Base-by-base conservation (phyloP, 306 rosid genomes). In the Comarum palustre region DNA sequence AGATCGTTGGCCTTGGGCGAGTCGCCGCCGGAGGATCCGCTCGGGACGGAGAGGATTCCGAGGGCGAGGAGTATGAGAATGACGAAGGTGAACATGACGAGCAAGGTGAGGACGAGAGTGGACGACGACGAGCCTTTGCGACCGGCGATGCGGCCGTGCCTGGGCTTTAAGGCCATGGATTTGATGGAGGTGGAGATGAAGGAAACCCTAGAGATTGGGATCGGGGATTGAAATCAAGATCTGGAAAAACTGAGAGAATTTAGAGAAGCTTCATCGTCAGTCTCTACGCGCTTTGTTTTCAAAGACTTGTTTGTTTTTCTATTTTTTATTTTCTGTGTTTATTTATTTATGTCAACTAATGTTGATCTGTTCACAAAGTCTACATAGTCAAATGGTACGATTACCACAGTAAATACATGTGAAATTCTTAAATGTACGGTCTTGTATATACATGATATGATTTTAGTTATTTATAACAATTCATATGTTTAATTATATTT, bases 21-120 rank as follows among this genome's bases (percentile, higher is more conserved):
- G 80, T 74, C 72, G 24, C 65, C 61, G 64, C 64, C 60, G 66
- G 86, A 87, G 73, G 86, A 89, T 82, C 82, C 73, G 39, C 41
- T 83, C 2, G 97, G 99, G 60, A 91, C 79, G 8, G 99, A 95
- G 82, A 95, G 90, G 66, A 95, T 82, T 38, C 99, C 97, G 50
- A 95, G 92, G 16, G 90, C 91, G 68, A 95, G 90, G 39, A 95
- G 99, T 75, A 90, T 87, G 75, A 95, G 88, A 24, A 90, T 76
- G 77, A 86, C 92, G 85, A 91, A 87, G 75, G 91, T 88, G 90
- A 88, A 88, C 77, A 82, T 78, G 50, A 91, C 73, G 48, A 95
- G 90, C 80, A 87, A 36, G 32, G 92, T 75, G 55, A 90, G 83
- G 32, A 92, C 72, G 52, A 95, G 75, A 16, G 96, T 86, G 5